Percentiles rank a stretch among this genome's conserved stretches.
Evolutionary conservation across 208 protist genomes (phyloP).

Genomic region (Tritrichomonas musculus): DNA sequence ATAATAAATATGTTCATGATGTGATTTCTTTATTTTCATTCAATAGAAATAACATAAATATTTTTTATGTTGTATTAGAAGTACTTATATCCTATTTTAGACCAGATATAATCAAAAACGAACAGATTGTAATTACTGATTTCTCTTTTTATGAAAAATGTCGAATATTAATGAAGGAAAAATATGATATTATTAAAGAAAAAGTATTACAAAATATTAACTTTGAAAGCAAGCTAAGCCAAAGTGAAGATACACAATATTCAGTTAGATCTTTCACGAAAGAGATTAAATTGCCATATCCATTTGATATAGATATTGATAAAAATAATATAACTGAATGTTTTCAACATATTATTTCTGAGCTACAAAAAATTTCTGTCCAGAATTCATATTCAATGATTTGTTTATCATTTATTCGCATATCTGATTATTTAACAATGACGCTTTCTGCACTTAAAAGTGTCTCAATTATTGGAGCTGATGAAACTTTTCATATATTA

Average conservation of each 20-base stretch:
- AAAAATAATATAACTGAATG: not conserved
- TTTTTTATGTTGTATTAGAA: not conserved
- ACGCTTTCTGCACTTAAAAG: not conserved
- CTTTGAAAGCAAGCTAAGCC: not conserved
- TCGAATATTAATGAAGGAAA: not conserved
- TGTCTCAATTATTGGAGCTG: not conserved
- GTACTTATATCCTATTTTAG: not conserved
- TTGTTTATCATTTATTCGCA: not conserved
- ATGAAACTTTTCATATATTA: not conserved
- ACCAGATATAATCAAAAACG: not conserved
- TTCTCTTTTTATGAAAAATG: not conserved
- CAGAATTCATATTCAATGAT: not conserved
- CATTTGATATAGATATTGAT: too few relatives aligned
- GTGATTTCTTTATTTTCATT: not conserved
- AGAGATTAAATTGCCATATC: too few relatives aligned
- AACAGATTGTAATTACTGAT: too few relatives aligned
- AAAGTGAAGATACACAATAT: too few relatives aligned
- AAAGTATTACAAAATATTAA: not conserved
- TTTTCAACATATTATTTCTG: not conserved
- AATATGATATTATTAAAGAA: not conserved
- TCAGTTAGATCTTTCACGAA: too few relatives aligned
- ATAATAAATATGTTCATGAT: not conserved
- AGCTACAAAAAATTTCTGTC: not conserved
- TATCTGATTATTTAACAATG: not conserved
- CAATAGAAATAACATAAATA: not conserved